Conservation (phyloP, 202 grass and related monocot species). For the Zizania palustris region DNA sequence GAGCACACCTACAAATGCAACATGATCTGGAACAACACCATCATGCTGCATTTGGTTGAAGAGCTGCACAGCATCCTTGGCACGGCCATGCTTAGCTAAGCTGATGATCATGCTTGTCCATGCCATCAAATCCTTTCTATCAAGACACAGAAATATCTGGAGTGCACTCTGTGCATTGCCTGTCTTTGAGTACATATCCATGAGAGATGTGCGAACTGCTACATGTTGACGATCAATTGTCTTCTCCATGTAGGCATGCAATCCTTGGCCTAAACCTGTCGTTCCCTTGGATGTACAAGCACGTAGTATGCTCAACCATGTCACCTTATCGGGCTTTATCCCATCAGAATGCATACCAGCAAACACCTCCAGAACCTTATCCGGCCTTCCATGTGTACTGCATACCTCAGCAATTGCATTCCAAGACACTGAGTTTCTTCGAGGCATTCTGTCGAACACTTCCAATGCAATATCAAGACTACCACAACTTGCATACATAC, state of each 20-base stretch:
- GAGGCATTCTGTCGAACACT: conserved; percentile 53
- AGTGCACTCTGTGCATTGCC: conserved; percentile 35
- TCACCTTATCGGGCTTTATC: conserved; percentile 44
- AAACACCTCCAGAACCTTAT: conserved; percentile 40
- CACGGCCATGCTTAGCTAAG: conserved; percentile 50
- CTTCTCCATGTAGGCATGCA: conserved; percentile 44
- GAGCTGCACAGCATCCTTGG: conserved; percentile 35
- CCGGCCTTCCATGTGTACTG: conserved; percentile 23
- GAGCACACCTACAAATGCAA: conserved; percentile 45
- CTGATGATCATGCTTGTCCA: conserved; percentile 54
- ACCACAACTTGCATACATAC: conserved; percentile 41
- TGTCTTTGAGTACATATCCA: conserved; percentile 50
- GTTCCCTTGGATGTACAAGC: conserved; percentile 32
- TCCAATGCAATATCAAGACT: conserved; percentile 12
- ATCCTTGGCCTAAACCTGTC: conserved; percentile 31
- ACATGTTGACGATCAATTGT: conserved; percentile 32
- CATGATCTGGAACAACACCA: conserved; percentile 38
- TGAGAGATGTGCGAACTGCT: conserved; percentile 47
- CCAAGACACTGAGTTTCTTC: conserved; percentile 49
- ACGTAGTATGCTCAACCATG: conserved; percentile 45
- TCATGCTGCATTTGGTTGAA: conserved; percentile 47
- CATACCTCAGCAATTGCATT: conserved; percentile 55
- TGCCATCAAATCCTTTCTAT: conserved; percentile 39
- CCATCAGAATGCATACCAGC: conserved; percentile 30
- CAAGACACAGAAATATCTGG: conserved; percentile 39